Evolutionary conservation across 345 rosid species (phyloP).

Genomic region (Lepidium aucheri): DNA sequence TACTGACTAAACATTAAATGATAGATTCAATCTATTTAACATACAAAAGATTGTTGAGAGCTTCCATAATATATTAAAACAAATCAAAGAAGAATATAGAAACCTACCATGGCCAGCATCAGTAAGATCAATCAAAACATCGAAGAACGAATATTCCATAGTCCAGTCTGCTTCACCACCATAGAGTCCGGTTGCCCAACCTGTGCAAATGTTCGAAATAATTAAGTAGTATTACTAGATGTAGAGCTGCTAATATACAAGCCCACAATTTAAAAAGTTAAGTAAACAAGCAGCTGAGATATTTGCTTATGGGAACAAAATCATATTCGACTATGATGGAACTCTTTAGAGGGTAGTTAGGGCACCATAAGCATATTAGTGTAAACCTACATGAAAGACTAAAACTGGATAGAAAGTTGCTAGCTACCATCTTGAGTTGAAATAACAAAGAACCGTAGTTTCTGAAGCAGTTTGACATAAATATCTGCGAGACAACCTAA

Average conservation of each 20-base stretch:
- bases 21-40: background rate
- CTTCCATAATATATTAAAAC: background rate
- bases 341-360: background rate
- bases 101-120: conserved; percentile 88
- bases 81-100: conserved; percentile 1
- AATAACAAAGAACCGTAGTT: background rate
- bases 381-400: background rate
- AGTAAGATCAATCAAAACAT: conserved; percentile 59
- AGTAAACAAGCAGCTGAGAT: background rate
- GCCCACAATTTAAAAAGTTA: background rate
- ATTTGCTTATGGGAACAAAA: background rate
- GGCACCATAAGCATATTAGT: background rate
- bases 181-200: conserved; percentile 70
- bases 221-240: background rate
- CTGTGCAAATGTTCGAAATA: conserved; percentile 30
- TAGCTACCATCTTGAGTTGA: background rate
- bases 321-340: background rate
- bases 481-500: background rate
- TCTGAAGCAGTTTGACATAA: background rate
- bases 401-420: background rate
- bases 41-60: conserved; percentile 1
- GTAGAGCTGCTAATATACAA: background rate
- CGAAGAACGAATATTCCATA: conserved; percentile 63
- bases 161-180: conserved; percentile 62
- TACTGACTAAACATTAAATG: background rate